Percentiles rank a stretch among this genome's conserved stretches.
These are phyloP conservation scores for Saturnispora silvae DNA, from an alignment of 805 yeast species.

Conservation along the genomic window DNA sequence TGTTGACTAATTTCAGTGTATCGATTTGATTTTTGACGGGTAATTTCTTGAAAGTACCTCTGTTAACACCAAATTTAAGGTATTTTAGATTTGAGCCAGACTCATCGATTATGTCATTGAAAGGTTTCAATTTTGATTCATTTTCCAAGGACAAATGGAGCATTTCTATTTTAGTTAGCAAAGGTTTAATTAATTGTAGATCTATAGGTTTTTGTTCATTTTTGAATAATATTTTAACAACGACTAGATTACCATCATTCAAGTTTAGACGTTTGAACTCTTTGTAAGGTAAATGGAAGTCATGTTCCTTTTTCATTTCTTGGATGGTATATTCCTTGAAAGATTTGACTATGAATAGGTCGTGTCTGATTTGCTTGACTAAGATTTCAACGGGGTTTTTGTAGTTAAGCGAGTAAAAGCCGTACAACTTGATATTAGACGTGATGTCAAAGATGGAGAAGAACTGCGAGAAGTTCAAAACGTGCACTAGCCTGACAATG, in stretches of 20 bases:
- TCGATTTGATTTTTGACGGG: conserved; percentile 19
- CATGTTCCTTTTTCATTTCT: conserved; percentile 25
- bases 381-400: conserved; percentile 23
- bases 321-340: conserved; percentile 23
- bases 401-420: conserved; percentile 21
- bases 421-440: conserved; percentile 23
- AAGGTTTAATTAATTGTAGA: conserved; percentile 18
- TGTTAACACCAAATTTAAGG: conserved; percentile 24
- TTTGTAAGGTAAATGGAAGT: conserved; percentile 25
- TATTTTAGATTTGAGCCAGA: conserved; percentile 17
- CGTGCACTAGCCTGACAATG: conserved; percentile 16
- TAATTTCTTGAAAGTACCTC: conserved; percentile 20
- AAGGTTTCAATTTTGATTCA: conserved; percentile 22
- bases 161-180: conserved; percentile 19
- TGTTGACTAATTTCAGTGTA: conserved; percentile 21
- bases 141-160: conserved; percentile 23
- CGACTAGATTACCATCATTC: conserved; percentile 23
- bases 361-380: conserved; percentile 23
- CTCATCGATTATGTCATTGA: conserved; percentile 21
- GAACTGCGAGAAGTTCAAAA: conserved; percentile 19
- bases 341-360: conserved; percentile 22
- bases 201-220: conserved; percentile 25
- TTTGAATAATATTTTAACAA: conserved; percentile 23
- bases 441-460: conserved; percentile 25
- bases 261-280: conserved; percentile 22